Evolutionary conservation across 202 grass and related monocot species (phyloP).

Genomic region (Eragrostis tef): DNA sequence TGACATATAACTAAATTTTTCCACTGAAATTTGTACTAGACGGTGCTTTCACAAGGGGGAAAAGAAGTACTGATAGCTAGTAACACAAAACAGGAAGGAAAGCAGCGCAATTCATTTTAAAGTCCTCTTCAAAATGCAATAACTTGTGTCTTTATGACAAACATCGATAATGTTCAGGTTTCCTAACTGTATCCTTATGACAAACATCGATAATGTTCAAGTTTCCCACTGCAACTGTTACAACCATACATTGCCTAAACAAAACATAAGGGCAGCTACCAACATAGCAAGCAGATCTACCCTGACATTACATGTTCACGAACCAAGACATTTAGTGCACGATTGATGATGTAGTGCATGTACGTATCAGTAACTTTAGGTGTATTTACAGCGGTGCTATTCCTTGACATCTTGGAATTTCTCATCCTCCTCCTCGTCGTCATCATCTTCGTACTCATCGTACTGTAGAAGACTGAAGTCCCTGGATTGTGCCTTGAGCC

Average conservation of each 20-base stretch:
- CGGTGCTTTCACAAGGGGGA: not conserved
- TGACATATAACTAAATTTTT: not conserved
- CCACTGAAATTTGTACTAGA: not conserved
- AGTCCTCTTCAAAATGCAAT: not conserved
- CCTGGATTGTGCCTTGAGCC: slow-evolving; percentile 71
- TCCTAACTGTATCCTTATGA: slow-evolving; percentile 23
- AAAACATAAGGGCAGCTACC: slow-evolving; percentile 33
- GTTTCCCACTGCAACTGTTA: slow-evolving; percentile 38
- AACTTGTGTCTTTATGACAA: slow-evolving; percentile 27
- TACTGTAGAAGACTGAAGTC: slow-evolving; percentile 83
- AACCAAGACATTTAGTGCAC: not conserved
- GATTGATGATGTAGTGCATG: not conserved
- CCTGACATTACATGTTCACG: slow-evolving; percentile 27
- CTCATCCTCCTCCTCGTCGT: slow-evolving; percentile 25
- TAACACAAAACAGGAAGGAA: not conserved
- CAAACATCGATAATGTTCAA: slow-evolving; percentile 11
- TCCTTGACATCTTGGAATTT: slow-evolving; percentile 48
- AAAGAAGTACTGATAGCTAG: not conserved
- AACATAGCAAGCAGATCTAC: slow-evolving; percentile 35
- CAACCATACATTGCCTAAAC: slow-evolving; percentile 33
- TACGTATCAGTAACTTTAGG: not conserved
- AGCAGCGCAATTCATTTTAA: not conserved
- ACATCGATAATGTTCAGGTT: not conserved
- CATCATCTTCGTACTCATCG: slow-evolving; percentile 39
- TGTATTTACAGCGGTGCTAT: slow-evolving; percentile 31